phyloP scores from a whole-genome alignment of 495 filamentous ascomycete species.

The Aspergillus saccharolyticus region DNA sequence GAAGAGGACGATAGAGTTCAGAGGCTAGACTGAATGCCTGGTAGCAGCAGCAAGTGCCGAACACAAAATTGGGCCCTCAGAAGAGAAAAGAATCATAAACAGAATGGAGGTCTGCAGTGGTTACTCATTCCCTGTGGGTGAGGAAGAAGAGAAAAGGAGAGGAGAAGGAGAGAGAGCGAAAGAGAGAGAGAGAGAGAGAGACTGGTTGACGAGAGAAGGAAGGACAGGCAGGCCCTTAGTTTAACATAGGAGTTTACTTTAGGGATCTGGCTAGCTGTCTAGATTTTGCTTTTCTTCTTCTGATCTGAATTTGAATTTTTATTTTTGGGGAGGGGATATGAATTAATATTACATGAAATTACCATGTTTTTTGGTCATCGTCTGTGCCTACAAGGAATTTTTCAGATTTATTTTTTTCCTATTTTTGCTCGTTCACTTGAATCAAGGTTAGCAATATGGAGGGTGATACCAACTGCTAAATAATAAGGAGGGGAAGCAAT shows the following conservation, averaged over 20 bases:
- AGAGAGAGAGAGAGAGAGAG: slow-evolving; percentile 10
- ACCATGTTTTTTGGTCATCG: neutral
- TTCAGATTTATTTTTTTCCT: neutral
- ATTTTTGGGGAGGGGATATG: neutral
- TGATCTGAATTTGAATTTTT: slow-evolving; percentile 6
- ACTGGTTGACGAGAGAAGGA: slow-evolving; percentile 4
- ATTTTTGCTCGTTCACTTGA: slow-evolving; percentile 1
- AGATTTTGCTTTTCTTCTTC: neutral
- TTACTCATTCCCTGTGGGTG: neutral
- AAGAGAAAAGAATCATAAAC: slow-evolving; percentile 6
- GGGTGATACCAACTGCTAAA: slow-evolving; percentile 3
- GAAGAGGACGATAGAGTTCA: neutral
- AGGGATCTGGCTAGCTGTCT: neutral
- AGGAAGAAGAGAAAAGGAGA: neutral
- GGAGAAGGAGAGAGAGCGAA: neutral
- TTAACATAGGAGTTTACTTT: neutral
- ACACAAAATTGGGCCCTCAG: slow-evolving; percentile 5
- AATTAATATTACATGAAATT: slow-evolving; percentile 1
- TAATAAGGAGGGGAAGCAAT: slow-evolving; percentile 6
- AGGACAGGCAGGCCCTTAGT: slow-evolving; percentile 5
- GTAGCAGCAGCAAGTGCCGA: neutral
- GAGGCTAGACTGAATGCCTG: slow-evolving; percentile 3
- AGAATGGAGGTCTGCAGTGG: slow-evolving; percentile 13
- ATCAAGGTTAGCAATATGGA: slow-evolving; percentile 1
- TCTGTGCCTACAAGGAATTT: neutral